Percentiles rank a stretch among this genome's conserved stretches.
These are phyloP conservation scores for Penicillium digitatum DNA, from an alignment of 2,329 filamentous ascomycete species.

Conservation along the genomic window DNA sequence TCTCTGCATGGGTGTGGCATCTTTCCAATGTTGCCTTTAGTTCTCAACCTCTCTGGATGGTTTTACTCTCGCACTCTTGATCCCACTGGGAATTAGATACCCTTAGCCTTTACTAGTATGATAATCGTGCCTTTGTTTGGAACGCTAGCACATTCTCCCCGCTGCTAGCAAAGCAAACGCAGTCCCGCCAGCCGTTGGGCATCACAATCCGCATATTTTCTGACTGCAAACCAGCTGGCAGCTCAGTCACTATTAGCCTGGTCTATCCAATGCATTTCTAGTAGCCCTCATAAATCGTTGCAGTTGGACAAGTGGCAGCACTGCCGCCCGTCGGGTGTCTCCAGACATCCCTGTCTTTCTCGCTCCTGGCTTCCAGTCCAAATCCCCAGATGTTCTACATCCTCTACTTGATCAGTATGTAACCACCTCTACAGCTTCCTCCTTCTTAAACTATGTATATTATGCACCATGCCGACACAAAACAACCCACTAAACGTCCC, in stretches of 20 bases:
- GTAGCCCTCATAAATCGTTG: conserved; percentile 10
- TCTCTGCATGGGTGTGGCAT: conserved; percentile 16
- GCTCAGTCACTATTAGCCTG: conserved; percentile 7
- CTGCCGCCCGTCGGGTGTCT: background rate
- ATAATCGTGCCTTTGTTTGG: background rate
- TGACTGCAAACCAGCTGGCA: background rate
- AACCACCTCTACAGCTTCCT: background rate
- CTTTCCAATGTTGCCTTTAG: conserved; percentile 2
- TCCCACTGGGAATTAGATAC: background rate
- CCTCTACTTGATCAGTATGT: conserved; percentile 72
- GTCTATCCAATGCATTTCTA: conserved; percentile 21
- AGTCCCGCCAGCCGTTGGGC: conserved; percentile 13
- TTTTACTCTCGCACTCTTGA: background rate
- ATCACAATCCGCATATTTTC: conserved; percentile 15
- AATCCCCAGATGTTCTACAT: conserved; percentile 46
- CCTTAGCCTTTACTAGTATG: background rate
- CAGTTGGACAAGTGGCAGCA: background rate
- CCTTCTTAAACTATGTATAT: conserved; percentile 8
- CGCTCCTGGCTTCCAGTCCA: background rate
- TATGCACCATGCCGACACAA: conserved; percentile 10
- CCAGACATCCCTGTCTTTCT: background rate
- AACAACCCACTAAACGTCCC: background rate
- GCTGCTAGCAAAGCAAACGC: background rate
- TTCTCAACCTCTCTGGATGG: background rate
- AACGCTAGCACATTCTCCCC: background rate